phyloP scores from a whole-genome alignment of 2,329 filamentous ascomycete species.

The Didymosphaeria variabile region DNA sequence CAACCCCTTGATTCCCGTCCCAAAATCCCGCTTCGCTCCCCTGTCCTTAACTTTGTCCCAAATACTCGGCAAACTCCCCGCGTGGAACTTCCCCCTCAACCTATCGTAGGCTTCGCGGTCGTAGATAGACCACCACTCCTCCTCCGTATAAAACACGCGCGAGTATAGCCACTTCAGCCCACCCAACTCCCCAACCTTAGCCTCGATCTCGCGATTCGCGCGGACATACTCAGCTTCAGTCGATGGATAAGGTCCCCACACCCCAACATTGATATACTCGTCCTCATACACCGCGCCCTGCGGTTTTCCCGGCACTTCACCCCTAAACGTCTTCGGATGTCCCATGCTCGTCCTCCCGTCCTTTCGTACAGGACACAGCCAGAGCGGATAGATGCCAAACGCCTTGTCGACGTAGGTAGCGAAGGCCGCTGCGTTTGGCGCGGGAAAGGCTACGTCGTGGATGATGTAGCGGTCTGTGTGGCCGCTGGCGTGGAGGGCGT shows the following conservation, averaged over 20 bases:
- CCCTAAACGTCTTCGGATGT: slow-evolving; percentile 28
- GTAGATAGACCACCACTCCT: slow-evolving; percentile 74
- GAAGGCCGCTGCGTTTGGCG: slow-evolving; percentile 60
- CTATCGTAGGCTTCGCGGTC: slow-evolving; percentile 68
- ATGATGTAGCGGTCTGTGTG: slow-evolving; percentile 66
- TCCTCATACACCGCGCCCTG: slow-evolving; percentile 25
- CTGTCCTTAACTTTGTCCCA: slow-evolving; percentile 70
- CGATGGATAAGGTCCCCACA: slow-evolving; percentile 79
- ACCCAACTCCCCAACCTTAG: slow-evolving; percentile 71
- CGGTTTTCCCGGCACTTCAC: slow-evolving; percentile 13
- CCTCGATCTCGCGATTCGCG: slow-evolving; percentile 76
- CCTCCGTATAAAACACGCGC: slow-evolving; percentile 81
- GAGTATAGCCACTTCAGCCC: slow-evolving; percentile 91
- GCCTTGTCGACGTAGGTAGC: slow-evolving; percentile 59
- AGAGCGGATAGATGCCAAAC: slow-evolving; percentile 64
- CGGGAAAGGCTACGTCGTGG: slow-evolving; percentile 70
- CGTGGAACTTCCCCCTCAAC: slow-evolving; percentile 70
- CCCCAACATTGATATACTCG: slow-evolving; percentile 56
- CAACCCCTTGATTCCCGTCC: slow-evolving; percentile 30
- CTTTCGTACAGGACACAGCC: slow-evolving; percentile 63
- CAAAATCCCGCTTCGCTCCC: slow-evolving; percentile 33
- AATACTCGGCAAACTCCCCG: slow-evolving; percentile 69
- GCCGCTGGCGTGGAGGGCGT: slow-evolving; percentile 67
- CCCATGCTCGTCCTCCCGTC: slow-evolving; percentile 43
- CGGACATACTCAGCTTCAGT: slow-evolving; percentile 67